Conservation (phyloP, 495 filamentous ascomycete species). For the Extremus antarcticus region DNA sequence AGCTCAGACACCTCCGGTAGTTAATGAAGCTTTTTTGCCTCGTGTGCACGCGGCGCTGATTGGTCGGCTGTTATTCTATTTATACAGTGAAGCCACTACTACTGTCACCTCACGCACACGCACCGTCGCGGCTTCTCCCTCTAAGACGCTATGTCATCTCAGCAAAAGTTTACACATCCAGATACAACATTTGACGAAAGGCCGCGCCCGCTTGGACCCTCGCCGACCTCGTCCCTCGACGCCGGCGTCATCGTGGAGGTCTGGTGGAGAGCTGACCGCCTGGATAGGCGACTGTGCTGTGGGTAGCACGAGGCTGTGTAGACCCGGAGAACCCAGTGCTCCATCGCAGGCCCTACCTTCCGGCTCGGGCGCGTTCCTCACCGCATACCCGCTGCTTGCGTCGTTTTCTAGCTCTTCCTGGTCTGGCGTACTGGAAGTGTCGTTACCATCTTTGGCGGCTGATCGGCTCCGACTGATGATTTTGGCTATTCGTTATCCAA, state of each 20-base stretch:
- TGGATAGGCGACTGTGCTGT: neutral
- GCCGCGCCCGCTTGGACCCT: neutral
- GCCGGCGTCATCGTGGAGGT: neutral
- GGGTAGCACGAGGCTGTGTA: constrained; percentile 1
- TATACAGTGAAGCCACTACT: too few relatives aligned
- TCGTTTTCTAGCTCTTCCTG: constrained; percentile 2
- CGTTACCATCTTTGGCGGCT: neutral
- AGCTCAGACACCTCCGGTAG: neutral
- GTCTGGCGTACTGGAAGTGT: neutral
- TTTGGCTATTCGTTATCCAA: neutral
- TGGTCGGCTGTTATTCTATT: neutral
- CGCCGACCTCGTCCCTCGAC: neutral
- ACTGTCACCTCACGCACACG: too few relatives aligned
- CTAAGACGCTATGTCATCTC: too few relatives aligned
- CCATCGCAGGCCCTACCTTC: neutral
- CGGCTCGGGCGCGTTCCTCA: neutral
- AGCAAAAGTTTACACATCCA: too few relatives aligned
- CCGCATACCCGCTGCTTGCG: neutral
- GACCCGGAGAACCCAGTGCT: too few relatives aligned
- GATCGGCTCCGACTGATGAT: neutral
- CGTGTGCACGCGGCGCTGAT: neutral
- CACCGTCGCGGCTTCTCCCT: too few relatives aligned
- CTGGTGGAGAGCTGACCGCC: neutral
- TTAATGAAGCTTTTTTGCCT: neutral
- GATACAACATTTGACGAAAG: neutral